phyloP scores from a whole-genome alignment of 2,329 filamentous ascomycete genomes.

The Penicillium italicum region DNA sequence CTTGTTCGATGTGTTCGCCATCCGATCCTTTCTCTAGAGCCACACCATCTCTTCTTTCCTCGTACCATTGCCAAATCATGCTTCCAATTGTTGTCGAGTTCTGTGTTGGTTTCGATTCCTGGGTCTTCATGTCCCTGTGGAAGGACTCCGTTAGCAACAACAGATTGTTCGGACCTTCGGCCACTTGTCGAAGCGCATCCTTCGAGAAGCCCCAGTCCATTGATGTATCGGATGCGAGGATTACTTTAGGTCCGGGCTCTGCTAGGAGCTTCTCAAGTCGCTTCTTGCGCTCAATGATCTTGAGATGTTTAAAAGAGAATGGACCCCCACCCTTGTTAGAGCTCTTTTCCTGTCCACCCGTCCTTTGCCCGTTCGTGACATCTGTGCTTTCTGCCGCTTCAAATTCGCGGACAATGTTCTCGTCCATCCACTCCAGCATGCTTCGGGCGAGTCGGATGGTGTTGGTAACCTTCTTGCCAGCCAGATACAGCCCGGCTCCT shows the following conservation, averaged over 20 bases:
- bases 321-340: conserved; percentile 58
- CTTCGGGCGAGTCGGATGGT: conserved; percentile 88
- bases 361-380: conserved; percentile 35
- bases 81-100: conserved; percentile 60
- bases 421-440: conserved; percentile 99
- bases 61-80: conserved; percentile 77
- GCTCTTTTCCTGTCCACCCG: conserved; percentile 37
- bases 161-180: conserved; percentile 73
- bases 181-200: conserved; percentile 69
- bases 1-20: conserved; percentile 62
- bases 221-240: conserved; percentile 84
- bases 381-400: conserved; percentile 58
- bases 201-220: conserved; percentile 95
- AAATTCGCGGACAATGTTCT: conserved; percentile 87
- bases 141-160: conserved; percentile 78
- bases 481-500: conserved; percentile 67
- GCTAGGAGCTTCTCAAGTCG: conserved; percentile 69
- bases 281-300: conserved; percentile 74
- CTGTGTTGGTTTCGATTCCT: conserved; percentile 30
- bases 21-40: conserved; percentile 54
- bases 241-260: conserved; percentile 61
- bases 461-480: conserved; percentile 78
- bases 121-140: conserved; percentile 25
- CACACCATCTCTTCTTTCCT: conserved; percentile 62
- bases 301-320: conserved; percentile 85